These are phyloP conservation scores for Trypanosoma melophagium DNA, from an alignment of 208 protist species.

Conservation along the genomic window DNA sequence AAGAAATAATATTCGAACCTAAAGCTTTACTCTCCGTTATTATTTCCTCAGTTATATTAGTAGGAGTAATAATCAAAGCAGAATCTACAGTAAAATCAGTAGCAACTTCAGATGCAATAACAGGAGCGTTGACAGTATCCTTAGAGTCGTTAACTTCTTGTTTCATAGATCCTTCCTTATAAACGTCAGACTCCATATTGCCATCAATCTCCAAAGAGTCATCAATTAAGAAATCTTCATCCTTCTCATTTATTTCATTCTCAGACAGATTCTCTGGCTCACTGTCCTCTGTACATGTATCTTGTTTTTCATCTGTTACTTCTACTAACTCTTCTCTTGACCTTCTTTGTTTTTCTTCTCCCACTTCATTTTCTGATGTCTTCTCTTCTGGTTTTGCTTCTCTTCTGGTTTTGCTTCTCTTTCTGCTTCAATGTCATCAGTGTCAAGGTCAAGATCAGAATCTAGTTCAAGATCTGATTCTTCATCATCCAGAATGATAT, in stretches of 20 bases:
- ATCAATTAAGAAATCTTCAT: not conserved
- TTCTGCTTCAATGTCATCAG: constrained; percentile 11
- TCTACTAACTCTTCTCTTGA: not conserved
- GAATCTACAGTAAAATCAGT: not conserved
- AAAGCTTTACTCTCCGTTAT: not conserved
- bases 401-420: not conserved
- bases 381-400: constrained; percentile 6
- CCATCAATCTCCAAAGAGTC: not conserved
- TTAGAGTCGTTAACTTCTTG: not conserved
- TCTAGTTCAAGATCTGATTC: not conserved
- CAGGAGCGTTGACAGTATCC: not conserved
- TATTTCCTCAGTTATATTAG: not conserved
- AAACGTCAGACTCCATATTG: not conserved
- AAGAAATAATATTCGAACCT: not conserved
- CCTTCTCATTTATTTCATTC: not conserved
- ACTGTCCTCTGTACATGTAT: not conserved
- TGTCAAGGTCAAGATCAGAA: not conserved
- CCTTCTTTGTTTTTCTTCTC: not conserved
- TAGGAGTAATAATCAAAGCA: not conserved
- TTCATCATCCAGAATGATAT: constrained; percentile 22
- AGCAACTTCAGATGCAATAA: not conserved
- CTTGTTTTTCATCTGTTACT: not conserved
- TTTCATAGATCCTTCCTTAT: constrained; percentile 5
- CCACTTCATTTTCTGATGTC: not conserved
- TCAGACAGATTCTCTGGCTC: constrained; percentile 8